Evolutionary conservation across 805 yeast genomes (phyloP), one percentile per base, ranked within the genome.

Genomic region (Kodamaea lidongshanica): DNA sequence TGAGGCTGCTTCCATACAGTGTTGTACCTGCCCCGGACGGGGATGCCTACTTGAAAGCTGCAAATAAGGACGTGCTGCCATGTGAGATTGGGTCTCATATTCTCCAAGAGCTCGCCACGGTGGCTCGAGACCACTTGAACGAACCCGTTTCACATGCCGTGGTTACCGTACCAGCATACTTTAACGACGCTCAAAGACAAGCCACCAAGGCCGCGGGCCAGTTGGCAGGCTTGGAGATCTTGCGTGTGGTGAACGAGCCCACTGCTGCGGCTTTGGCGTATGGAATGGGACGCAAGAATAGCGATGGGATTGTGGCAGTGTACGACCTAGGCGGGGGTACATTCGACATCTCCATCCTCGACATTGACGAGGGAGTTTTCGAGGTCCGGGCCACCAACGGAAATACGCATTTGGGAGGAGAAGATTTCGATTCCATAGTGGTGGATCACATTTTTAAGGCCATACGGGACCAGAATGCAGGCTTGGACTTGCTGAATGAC

Each of bases 241-340:
- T 81, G 44, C 65, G 94, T 53, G 87, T 82, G 26, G 71, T 82
- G 18, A 82, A 82, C 54, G 92, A 82, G 56, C 92, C 92, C 23
- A 82, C 92, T 14, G 89, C 89, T 7, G 89, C 92, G 16, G 89
- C 89, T 10, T 66, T 82, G 45, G 87, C 89, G 23, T 82, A 81
- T 50, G 92, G 92, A 26, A 60, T 80, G 16, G 82, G 78, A 42
- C 66, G 70, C 45, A 63, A 67, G 32, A 42, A 46, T 27, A 56
- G 67, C 34, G 74, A 70, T 48, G 74, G 75, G 22, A 59, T 70
- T 25, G 62, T 73, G 12, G 72, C 76, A 21, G 76, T 73, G 23
- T 82, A 78, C 48, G 94, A 82, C 57, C 67, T 82, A 42, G 92
- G 92, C 44, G 92, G 92, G 37, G 92, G 92, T 37, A 82, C 92